A percentile compares a stretch with the other conserved stretches of the same genome.
Conservation (phyloP, 208 protist genomes). For the Trypanosoma brucei region DNA sequence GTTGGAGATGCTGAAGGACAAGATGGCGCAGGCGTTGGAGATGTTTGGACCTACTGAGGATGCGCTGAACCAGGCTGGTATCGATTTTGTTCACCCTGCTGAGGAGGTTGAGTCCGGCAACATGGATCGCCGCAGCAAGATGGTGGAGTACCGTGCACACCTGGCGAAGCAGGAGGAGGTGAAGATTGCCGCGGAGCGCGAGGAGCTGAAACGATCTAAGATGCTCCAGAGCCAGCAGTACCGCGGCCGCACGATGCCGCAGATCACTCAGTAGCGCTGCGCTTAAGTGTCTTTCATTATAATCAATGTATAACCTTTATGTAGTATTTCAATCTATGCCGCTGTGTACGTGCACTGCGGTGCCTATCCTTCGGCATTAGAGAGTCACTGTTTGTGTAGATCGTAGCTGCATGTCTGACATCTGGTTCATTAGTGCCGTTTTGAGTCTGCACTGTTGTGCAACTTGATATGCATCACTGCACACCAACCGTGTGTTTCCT, state of each 20-base stretch:
- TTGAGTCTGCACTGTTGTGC: too few species aligned
- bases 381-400: not conserved
- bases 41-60: slow-evolving; percentile 71
- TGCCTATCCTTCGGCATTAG: not conserved
- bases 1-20: slow-evolving; percentile 42
- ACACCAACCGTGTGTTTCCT: too few species aligned
- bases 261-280: slow-evolving; percentile 54
- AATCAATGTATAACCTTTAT: slow-evolving; percentile 10
- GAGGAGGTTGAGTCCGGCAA: slow-evolving; percentile 49
- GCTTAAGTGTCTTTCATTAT: not conserved
- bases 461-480: too few species aligned
- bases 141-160: slow-evolving; percentile 48
- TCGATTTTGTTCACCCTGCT: slow-evolving; percentile 59
- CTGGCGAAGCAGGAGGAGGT: slow-evolving; percentile 54
- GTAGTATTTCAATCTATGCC: slow-evolving; percentile 17
- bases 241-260: slow-evolving; percentile 67
- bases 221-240: slow-evolving; percentile 73
- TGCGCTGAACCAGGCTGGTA: slow-evolving; percentile 58
- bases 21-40: slow-evolving; percentile 51
- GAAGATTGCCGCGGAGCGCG: slow-evolving; percentile 48
- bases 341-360: slow-evolving; percentile 45
- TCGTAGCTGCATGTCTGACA: not conserved
- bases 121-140: slow-evolving; percentile 37
- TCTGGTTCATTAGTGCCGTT: not conserved
- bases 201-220: slow-evolving; percentile 53